phyloP scores from a whole-genome alignment of 176 grass and related monocot genomes.

The Carex littledalei region DNA sequence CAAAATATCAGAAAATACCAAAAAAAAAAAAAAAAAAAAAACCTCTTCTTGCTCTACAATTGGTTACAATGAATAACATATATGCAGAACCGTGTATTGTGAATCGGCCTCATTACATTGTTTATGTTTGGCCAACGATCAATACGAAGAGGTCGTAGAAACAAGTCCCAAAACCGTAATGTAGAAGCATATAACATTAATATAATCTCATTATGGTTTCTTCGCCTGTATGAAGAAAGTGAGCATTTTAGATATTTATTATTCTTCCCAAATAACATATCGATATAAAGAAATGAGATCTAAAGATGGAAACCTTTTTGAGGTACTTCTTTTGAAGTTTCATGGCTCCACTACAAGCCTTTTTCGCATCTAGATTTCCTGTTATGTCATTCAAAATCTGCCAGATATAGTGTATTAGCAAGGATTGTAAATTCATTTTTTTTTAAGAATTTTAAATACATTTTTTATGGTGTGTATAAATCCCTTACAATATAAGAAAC shows the following conservation, averaged over 20 bases:
- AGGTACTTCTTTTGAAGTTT: slow-evolving; percentile 99
- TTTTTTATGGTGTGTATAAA: not conserved
- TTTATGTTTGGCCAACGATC: not conserved
- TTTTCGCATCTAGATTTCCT: slow-evolving; percentile 96
- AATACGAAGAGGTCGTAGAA: slow-evolving; percentile 5
- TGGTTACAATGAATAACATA: slow-evolving; percentile 6
- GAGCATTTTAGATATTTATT: slow-evolving; percentile 11
- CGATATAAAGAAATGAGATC: not conserved
- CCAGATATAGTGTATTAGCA: slow-evolving; percentile 2
- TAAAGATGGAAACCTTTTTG: slow-evolving; percentile 53
- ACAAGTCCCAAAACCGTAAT: not conserved
- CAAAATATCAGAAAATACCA: not conserved
- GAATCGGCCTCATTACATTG: not conserved
- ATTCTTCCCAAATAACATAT: not conserved
- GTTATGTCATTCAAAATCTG: slow-evolving; percentile 96
- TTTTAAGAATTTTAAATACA: not conserved
- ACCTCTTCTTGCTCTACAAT: not conserved
- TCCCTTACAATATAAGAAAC: not conserved
- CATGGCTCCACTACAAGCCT: slow-evolving; percentile 81
- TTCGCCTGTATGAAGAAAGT: slow-evolving; percentile 21
- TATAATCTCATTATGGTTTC: slow-evolving; percentile 3
- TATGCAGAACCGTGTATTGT: slow-evolving; percentile 3
- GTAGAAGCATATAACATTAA: slow-evolving; percentile 6
- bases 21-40: not conserved
- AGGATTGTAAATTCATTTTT: not conserved